Percentiles rank a stretch among this genome's conserved stretches.
phyloP scores from a whole-genome alignment of 164 flowering plant species.

The Nymphaea colorata region DNA sequence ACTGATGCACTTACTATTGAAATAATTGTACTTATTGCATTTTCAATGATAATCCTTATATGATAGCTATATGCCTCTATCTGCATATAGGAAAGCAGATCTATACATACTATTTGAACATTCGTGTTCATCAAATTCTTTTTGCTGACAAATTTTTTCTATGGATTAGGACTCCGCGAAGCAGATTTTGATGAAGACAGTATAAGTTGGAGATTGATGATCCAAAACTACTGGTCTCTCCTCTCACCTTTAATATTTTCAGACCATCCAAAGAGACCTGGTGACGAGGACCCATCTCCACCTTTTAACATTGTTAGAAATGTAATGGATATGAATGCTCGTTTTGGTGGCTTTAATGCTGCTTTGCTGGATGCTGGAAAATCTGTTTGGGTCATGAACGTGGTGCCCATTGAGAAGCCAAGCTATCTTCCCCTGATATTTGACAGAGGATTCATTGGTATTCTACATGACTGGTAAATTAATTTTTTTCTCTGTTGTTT shows the following conservation, averaged over 20 bases:
- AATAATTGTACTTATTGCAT: too few relatives aligned
- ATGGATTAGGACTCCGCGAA: conserved; percentile 41
- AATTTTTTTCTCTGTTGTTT: background rate
- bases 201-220: conserved; percentile 36
- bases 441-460: conserved; percentile 88
- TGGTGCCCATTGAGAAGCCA: conserved; percentile 65
- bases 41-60: too few relatives aligned
- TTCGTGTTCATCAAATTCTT: background rate
- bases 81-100: background rate
- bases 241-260: conserved; percentile 92
- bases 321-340: conserved; percentile 97
- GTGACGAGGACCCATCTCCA: conserved; percentile 97
- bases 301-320: conserved; percentile 94
- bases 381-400: conserved; percentile 98
- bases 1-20: too few relatives aligned
- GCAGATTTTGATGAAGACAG: conserved; percentile 49
- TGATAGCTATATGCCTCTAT: too few relatives aligned
- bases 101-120: background rate
- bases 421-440: conserved; percentile 76
- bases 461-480: conserved; percentile 84
- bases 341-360: conserved; percentile 80
- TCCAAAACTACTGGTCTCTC: conserved; percentile 85
- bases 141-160: too few relatives aligned
- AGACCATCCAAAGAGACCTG: conserved; percentile 98
- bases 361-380: conserved; percentile 71